Evolutionary conservation across 2,329 filamentous ascomycete genomes (phyloP).

Genomic region (Lachnellula arida): DNA sequence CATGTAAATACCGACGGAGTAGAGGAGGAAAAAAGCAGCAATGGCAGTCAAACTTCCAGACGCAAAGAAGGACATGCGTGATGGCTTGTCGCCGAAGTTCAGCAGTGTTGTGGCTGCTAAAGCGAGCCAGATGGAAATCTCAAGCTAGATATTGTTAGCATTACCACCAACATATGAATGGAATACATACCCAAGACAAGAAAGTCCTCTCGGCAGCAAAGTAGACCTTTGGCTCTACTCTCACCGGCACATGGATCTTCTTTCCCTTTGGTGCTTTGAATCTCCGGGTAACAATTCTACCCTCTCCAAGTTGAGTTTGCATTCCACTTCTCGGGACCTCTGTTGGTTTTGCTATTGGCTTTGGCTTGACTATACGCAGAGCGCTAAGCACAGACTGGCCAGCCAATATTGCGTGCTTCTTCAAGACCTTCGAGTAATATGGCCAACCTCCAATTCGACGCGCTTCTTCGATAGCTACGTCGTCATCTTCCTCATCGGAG

Average conservation of each 20-base stretch:
- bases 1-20: slow-evolving; percentile 78
- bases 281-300: slow-evolving; percentile 52
- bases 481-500: slow-evolving; percentile 77
- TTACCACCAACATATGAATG: background rate
- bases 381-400: slow-evolving; percentile 13
- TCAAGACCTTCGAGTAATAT: slow-evolving; percentile 61
- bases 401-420: slow-evolving; percentile 29
- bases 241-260: slow-evolving; percentile 92
- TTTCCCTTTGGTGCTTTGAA: slow-evolving; percentile 76
- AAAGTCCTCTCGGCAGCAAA: slow-evolving; percentile 96
- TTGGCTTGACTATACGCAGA: slow-evolving; percentile 15
- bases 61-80: slow-evolving; percentile 57
- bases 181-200: slow-evolving; percentile 71
- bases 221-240: slow-evolving; percentile 96
- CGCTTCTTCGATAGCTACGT: slow-evolving; percentile 71
- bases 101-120: slow-evolving; percentile 79
- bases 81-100: slow-evolving; percentile 66
- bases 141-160: slow-evolving; percentile 53
- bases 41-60: slow-evolving; percentile 78
- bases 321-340: slow-evolving; percentile 51
- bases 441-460: slow-evolving; percentile 69
- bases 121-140: slow-evolving; percentile 92
- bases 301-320: slow-evolving; percentile 48
- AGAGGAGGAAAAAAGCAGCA: slow-evolving; percentile 72
- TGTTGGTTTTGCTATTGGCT: slow-evolving; percentile 14